Evolutionary conservation across 2,329 filamentous ascomycete species (phyloP), one percentile per base, ranked within the genome.

Genomic region (Fusarium foetens): DNA sequence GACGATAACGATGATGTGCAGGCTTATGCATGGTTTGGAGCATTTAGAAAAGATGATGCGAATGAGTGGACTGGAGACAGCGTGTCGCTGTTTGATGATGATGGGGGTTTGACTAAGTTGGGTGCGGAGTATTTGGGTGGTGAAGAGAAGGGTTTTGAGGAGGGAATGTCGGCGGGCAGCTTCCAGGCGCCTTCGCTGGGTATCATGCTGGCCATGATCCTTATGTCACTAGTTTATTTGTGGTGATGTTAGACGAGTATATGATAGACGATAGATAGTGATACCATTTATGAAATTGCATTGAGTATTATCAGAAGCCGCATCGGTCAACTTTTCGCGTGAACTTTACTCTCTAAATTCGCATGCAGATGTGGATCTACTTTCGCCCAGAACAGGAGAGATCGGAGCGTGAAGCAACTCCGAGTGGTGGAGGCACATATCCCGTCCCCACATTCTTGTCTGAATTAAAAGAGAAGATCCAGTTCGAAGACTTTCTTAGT

Each of bases 11-110:
- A 80, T 16, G 78, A 79, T 25, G 79, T 84, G 3, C 71, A 80
- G 23, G 80, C 76, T 0, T 84, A 84, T 53, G 81, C 83, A 0
- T 84, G 83, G 83, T 84, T 83, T 59, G 83, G 83, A 1, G 80
- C 78, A 0, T 84, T 84, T 45, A 77, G 83, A 3, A 72, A 76
- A 1, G 76, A 81, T 29, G 78, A 83, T 45, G 80, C 81, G 11
- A 83, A 83, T 46, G 76, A 73, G 23, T 84, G 81, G 80, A 83
- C 82, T 0, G 83, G 83, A 6, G 77, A 82, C 16, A 76, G 77
- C 5, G 80, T 84, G 0, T 79, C 81, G 1, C 66, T 84, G 5
- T 80, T 84, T 36, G 75, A 83, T 27, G 70, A 75, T 14, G 67
- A 83, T 4, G 83, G 83, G 4, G 81, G 76, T 3, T 64, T 84